These are phyloP conservation scores for Curvularia eragrostidis DNA, from an alignment of 2,329 filamentous ascomycete genomes.

Conservation along the genomic window DNA sequence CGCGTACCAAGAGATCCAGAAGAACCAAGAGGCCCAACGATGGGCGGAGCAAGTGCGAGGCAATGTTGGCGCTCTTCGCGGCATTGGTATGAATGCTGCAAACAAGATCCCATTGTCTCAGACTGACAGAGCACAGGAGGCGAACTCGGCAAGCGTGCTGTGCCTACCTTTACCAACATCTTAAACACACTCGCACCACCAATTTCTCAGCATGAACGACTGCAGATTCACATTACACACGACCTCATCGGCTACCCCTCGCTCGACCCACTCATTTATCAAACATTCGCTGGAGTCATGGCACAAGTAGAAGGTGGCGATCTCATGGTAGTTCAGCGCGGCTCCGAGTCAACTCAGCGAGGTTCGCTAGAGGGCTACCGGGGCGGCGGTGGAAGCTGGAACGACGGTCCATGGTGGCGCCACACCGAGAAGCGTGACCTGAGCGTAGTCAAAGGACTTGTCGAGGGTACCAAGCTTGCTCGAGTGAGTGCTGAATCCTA, in stretches of 20 bases:
- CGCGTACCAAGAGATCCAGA: conserved; percentile 91
- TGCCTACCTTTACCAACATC: conserved; percentile 94
- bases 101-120: neutral
- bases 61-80: conserved; percentile 80
- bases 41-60: conserved; percentile 95
- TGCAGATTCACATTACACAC: conserved; percentile 97
- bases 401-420: conserved; percentile 96
- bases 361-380: conserved; percentile 66
- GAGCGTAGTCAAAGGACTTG: conserved; percentile 77
- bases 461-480: conserved; percentile 89
- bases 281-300: conserved; percentile 94
- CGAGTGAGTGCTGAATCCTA: conserved; percentile 89
- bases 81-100: conserved; percentile 66
- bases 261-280: conserved; percentile 89
- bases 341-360: conserved; percentile 79
- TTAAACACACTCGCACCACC: conserved; percentile 94
- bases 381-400: conserved; percentile 74
- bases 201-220: conserved; percentile 94
- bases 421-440: conserved; percentile 74
- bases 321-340: conserved; percentile 90
- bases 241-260: conserved; percentile 94
- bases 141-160: conserved; percentile 71
- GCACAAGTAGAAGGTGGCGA: conserved; percentile 98
- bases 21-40: conserved; percentile 94
- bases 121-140: conserved; percentile 66